Percentiles rank a stretch among this genome's conserved stretches.
Evolutionary conservation across 2,329 filamentous ascomycete species (phyloP).

Genomic region (Rhytidhysteron rufulum): DNA sequence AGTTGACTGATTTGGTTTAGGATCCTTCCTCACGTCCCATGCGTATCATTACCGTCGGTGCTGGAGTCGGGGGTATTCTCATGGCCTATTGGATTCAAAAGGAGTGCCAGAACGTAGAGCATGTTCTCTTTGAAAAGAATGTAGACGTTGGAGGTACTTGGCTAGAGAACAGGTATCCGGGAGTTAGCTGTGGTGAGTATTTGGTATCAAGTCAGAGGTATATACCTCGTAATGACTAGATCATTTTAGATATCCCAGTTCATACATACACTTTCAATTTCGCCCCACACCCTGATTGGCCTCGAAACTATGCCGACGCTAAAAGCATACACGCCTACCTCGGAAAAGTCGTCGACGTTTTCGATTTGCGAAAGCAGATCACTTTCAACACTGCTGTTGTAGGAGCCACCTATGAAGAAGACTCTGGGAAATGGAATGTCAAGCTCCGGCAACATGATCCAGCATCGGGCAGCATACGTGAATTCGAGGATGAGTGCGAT

Average conservation of each 20-base stretch:
- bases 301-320: not conserved
- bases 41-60: not conserved
- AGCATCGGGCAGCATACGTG: not conserved
- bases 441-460: not conserved
- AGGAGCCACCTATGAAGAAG: not conserved
- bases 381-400: not conserved
- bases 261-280: conserved; percentile 40
- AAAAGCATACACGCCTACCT: not conserved
- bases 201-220: no score
- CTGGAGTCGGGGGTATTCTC: not conserved
- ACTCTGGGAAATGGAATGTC: not conserved
- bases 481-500: conserved; percentile 17
- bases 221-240: not conserved
- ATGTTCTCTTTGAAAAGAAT: conserved; percentile 20
- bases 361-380: not conserved
- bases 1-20: no score
- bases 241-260: conserved; percentile 30
- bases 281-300: conserved; percentile 19
- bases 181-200: conserved; percentile 30
- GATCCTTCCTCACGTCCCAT: not conserved
- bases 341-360: not conserved
- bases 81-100: conserved; percentile 5
- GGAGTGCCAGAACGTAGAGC: conserved; percentile 9
- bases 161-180: conserved; percentile 28
- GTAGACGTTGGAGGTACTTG: conserved; percentile 27